phyloP scores from a whole-genome alignment of 2,329 filamentous ascomycete genomes.

The Myriosclerotinia scirpicola region DNA sequence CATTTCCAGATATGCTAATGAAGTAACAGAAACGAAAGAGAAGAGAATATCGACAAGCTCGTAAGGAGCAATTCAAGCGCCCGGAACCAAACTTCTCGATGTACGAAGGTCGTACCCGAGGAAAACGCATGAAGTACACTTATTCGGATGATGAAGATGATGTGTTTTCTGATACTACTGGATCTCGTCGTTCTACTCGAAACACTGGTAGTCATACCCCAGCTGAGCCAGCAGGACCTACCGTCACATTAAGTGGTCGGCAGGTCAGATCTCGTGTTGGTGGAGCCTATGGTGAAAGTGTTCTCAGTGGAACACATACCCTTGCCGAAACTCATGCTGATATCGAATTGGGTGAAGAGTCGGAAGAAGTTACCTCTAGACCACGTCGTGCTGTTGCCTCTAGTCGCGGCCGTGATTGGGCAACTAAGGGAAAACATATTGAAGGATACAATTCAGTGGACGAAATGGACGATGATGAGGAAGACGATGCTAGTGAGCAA shows the following conservation, averaged over 20 bases:
- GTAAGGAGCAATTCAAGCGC: slow-evolving; percentile 72
- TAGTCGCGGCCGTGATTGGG: slow-evolving; percentile 32
- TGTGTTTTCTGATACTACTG: slow-evolving; percentile 63
- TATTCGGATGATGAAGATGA: slow-evolving; percentile 86
- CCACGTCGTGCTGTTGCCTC: slow-evolving; percentile 43
- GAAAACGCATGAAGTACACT: slow-evolving; percentile 95
- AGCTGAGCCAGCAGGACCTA: slow-evolving; percentile 61
- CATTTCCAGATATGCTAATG: slow-evolving; percentile 28
- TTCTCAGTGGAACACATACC: slow-evolving; percentile 51
- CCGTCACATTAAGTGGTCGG: slow-evolving; percentile 81
- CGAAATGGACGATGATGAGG: slow-evolving; percentile 58
- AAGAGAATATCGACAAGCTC: slow-evolving; percentile 83
- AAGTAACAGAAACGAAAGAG: slow-evolving; percentile 76
- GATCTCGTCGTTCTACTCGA: slow-evolving; percentile 67
- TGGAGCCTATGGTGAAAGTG: slow-evolving; percentile 54
- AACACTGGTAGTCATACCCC: slow-evolving; percentile 74
- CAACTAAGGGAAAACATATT: slow-evolving; percentile 48
- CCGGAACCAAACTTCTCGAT: slow-evolving; percentile 88
- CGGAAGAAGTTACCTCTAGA: slow-evolving; percentile 44
- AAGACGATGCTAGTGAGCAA: slow-evolving; percentile 68
- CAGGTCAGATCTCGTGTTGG: slow-evolving; percentile 68
- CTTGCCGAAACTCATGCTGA: slow-evolving; percentile 36
- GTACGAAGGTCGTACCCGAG: slow-evolving; percentile 93
- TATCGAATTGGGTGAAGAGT: slow-evolving; percentile 48
- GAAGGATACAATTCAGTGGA: slow-evolving; percentile 59